Base-by-base conservation (phyloP, 352 stramenopile genomes). In the Phytophthora cryptogea region DNA sequence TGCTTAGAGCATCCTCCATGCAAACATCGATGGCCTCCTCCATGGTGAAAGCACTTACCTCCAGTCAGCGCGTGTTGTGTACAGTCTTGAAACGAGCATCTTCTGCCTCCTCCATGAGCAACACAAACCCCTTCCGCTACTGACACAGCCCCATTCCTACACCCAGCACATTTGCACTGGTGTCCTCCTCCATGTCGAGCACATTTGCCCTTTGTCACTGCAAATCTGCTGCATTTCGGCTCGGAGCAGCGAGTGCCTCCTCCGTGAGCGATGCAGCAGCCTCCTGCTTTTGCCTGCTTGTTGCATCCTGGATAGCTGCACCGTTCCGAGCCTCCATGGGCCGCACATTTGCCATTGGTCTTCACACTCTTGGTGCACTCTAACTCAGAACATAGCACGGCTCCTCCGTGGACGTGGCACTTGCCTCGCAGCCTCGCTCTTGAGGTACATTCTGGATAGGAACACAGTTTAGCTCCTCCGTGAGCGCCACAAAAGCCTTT, bases 241-340 rank as follows among this genome's bases (percentile, higher is more conserved):
- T 44, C 17, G 8, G 36, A 50, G 30, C 54, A 63, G 17, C 48
- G 2, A 43, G 54, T 57, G 4, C 54, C 54, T 37, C 54, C 54
- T 50, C 45, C 45, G 16, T 63, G 54, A n/a, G 54, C 54, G 14
- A 63, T 32, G 9, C 55, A 63, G 16, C 45, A 58, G 28, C 47
- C 55, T 20, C 49, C 48, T 2, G 16, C 40, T 39, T 63, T 63
- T 4, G 47, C 46, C 26, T 49, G 46, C 31, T 41, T 58, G 14
- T 17, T 58, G 28, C 55, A 63, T 9, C 40, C 36, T 23, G 55
- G 47, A 8, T 63, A 31, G 26, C 36, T 46, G 10, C 55, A 63
- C 3, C 13, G n/a, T 7, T 10, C 9, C 5, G 23, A 23, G 3
- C 36, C 36, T 14, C 36, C 36, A 26, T 42, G 36, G 5, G 14